Evolutionary conservation across 768 basidiomycete genomes (phyloP), one percentile per base, ranked within the genome.

Genomic region (Lactarius tabidus): DNA sequence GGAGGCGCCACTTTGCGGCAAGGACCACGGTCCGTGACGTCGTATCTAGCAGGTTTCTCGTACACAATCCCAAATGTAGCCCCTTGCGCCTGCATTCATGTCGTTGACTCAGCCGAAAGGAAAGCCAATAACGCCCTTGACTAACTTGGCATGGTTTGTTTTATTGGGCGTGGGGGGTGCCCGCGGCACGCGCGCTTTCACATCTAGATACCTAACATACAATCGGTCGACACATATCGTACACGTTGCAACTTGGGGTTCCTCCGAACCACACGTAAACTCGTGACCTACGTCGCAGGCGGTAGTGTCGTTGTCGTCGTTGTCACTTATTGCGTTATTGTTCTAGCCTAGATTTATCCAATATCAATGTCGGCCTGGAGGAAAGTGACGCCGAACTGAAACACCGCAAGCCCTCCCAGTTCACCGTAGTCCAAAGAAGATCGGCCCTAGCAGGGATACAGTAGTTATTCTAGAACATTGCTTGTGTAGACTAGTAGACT

Each of bases 261-360:
- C 63, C 58, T 52, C 51, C 52, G 54, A n/a, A 39, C 31, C 48
- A 54, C 59, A 64, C 64, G 64, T 64, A 65, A 65, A 55, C 33
- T 48, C 51, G 52, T 39, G 6, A 29, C 2, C 18, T 33, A 36
- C 56, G 57, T 56, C 54, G 43, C 41, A 28, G 29, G n/a, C 45
- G 43, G 28, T 8, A 20, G 52, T 62, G n/a, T 54, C 29, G 29
- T 43, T n/a, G 60, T 54, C 35, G 28, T 62, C 8, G 53, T 54
- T 54, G 31, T 31, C 26, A 28, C 31, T 54, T 54, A 29, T 33
- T 29, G 53, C 29, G 53, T 54, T 35, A 48, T 57, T 56, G 57
- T 31, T 28, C 9, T n/a, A 38, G 58, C 53, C 52, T 38, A 59
- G 48, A 26, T 51, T 51, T n/a, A 6, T 15, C 48, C 48, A 26